Percentiles rank a stretch among this genome's conserved stretches.
These are phyloP conservation scores for Penicillium paneum DNA, from an alignment of 2,329 filamentous ascomycete genomes.

Conservation along the genomic window DNA sequence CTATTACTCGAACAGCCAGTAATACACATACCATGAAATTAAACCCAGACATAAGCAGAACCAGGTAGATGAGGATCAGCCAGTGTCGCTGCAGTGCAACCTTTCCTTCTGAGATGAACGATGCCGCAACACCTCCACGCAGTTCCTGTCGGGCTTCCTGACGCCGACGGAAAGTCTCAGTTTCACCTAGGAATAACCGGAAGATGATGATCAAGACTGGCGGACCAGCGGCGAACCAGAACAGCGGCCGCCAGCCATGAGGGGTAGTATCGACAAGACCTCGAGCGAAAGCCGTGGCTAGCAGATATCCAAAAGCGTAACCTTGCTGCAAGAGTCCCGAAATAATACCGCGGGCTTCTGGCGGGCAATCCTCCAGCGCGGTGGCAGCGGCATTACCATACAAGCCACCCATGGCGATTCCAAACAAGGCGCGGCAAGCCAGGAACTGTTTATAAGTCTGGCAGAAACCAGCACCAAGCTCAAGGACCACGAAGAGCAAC, in stretches of 20 bases:
- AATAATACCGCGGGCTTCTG: slow-evolving; percentile 56
- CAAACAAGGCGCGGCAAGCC: slow-evolving; percentile 58
- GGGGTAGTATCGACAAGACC: slow-evolving; percentile 63
- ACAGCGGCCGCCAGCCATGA: slow-evolving; percentile 79
- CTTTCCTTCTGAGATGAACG: slow-evolving; percentile 73
- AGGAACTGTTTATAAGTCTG: slow-evolving; percentile 58
- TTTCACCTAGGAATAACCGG: slow-evolving; percentile 76
- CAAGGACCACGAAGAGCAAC: slow-evolving; percentile 58
- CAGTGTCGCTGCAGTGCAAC: slow-evolving; percentile 76
- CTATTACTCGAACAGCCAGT: background rate
- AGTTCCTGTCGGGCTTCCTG: slow-evolving; percentile 60
- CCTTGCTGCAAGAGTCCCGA: slow-evolving; percentile 63
- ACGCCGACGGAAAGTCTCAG: slow-evolving; percentile 65
- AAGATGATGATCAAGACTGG: slow-evolving; percentile 77
- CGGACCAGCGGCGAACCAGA: slow-evolving; percentile 82
- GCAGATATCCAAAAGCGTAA: slow-evolving; percentile 63
- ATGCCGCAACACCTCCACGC: slow-evolving; percentile 57
- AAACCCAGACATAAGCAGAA: slow-evolving; percentile 84
- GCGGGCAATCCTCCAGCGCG: slow-evolving; percentile 60
- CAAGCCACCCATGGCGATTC: slow-evolving; percentile 63
- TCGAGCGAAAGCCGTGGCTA: slow-evolving; percentile 55
- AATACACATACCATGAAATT: slow-evolving; percentile 67
- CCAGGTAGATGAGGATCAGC: slow-evolving; percentile 74
- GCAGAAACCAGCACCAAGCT: slow-evolving; percentile 60
- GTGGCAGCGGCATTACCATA: slow-evolving; percentile 62